phyloP scores from a whole-genome alignment of 345 rosid genomes.

The Eucalyptus marginata region DNA sequence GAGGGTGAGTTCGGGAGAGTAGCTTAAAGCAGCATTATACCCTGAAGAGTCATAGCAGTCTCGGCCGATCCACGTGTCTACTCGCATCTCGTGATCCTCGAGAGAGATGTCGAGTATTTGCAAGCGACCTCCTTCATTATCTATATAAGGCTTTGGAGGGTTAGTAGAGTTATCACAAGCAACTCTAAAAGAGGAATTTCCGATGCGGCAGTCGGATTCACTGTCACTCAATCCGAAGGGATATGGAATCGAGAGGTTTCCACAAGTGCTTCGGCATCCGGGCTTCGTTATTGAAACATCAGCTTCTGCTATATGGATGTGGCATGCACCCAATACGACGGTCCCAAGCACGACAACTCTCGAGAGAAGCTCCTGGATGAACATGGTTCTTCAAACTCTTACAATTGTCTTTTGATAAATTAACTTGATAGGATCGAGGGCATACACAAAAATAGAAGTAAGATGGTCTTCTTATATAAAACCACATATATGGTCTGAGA shows the following conservation, averaged over 20 bases:
- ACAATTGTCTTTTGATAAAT: background rate
- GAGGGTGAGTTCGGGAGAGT: accelerated
- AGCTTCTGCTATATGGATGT: background rate
- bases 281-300: background rate
- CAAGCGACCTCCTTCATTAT: accelerated
- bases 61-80: background rate
- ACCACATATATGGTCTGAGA: too few species aligned
- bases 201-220: accelerated
- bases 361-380: background rate
- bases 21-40: accelerated
- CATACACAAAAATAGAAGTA: background rate
- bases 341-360: background rate
- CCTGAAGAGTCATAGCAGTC: accelerated
- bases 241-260: background rate
- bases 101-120: background rate
- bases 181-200: background rate
- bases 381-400: background rate
- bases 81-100: background rate
- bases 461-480: too few species aligned
- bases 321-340: background rate
- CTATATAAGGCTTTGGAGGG: accelerated
- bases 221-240: background rate
- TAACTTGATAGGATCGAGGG: background rate
- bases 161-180: background rate
- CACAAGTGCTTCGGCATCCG: background rate